Evolutionary conservation across 495 filamentous ascomycete genomes (phyloP).

Genomic region (Lasiosphaeria hispida): DNA sequence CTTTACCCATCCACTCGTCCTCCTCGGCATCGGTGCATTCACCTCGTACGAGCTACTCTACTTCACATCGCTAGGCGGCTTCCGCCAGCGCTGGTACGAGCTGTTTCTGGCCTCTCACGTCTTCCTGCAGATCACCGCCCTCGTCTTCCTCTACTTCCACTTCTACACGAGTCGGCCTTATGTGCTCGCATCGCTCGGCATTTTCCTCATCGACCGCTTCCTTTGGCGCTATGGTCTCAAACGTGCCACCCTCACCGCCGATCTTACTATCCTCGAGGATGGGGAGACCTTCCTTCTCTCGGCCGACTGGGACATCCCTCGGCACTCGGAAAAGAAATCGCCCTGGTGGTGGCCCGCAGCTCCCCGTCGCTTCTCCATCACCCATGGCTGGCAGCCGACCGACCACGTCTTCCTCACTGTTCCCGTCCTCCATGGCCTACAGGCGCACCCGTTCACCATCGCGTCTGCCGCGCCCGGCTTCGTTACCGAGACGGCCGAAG

Average conservation of each 20-base stretch:
- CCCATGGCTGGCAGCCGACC: conserved; percentile 53
- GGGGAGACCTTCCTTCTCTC: conserved; percentile 50
- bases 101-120: conserved; percentile 42
- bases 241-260: conserved; percentile 39
- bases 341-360: conserved; percentile 14
- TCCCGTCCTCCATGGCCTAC: conserved; percentile 45
- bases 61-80: conserved; percentile 33
- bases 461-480: conserved; percentile 42
- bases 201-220: conserved; percentile 59
- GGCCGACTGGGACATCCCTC: conserved; percentile 36
- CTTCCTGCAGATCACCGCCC: conserved; percentile 48
- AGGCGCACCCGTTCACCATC: conserved; percentile 62
- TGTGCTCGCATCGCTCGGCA: conserved; percentile 29
- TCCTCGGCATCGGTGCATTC: conserved; percentile 37
- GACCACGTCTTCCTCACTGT: conserved; percentile 60
- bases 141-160: conserved; percentile 57
- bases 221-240: conserved; percentile 53
- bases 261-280: conserved; percentile 39
- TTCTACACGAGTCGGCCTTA: conserved; percentile 32
- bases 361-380: conserved; percentile 33
- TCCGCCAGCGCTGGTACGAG: conserved; percentile 32
- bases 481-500: conserved; percentile 26
- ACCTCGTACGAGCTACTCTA: conserved; percentile 60
- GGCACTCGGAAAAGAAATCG: not conserved
- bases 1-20: conserved; percentile 34